phyloP scores from a whole-genome alignment of 176 grass and related monocot genomes.

The Dendrocalamus sinicus region DNA sequence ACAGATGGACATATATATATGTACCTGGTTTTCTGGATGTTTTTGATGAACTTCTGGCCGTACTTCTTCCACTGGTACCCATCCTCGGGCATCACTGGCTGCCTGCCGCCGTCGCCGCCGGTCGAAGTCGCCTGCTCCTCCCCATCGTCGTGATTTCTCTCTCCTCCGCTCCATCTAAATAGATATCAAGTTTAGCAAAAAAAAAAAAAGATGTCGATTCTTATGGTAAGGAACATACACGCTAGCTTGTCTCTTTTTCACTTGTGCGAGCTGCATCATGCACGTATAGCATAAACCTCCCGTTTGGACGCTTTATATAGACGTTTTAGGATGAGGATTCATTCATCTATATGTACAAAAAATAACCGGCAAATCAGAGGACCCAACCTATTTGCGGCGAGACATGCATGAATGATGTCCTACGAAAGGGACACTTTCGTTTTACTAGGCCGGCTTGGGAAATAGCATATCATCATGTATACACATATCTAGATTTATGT shows the following conservation, averaged over 20 bases:
- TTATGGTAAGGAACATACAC: no score
- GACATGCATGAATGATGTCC: not conserved
- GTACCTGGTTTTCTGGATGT: slow-evolving; percentile 71
- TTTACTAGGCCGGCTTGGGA: slow-evolving; percentile 9
- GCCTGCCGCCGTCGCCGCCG: not conserved
- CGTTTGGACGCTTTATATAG: no score
- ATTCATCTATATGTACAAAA: not conserved
- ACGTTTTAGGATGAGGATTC: not conserved
- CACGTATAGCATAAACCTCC: not conserved
- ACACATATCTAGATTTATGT: not conserved
- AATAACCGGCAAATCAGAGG: not conserved
- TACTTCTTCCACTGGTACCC: slow-evolving; percentile 91
- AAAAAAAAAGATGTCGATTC: not conserved
- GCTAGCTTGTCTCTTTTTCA: no score
- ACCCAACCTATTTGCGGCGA: slow-evolving; percentile 10
- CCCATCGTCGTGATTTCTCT: not conserved
- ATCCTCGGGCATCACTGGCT: slow-evolving; percentile 61
- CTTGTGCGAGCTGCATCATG: not conserved
- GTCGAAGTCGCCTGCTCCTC: not conserved
- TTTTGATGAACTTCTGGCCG: slow-evolving; percentile 83
- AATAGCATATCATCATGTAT: not conserved
- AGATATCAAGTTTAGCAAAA: not conserved
- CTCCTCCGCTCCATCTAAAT: not conserved
- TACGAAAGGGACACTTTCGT: not conserved
- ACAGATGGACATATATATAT: not conserved